Percentiles rank a stretch among this genome's conserved stretches.
These are phyloP conservation scores for Pythium folliculosum DNA, from an alignment of 352 stramenopile species.

Conservation along the genomic window DNA sequence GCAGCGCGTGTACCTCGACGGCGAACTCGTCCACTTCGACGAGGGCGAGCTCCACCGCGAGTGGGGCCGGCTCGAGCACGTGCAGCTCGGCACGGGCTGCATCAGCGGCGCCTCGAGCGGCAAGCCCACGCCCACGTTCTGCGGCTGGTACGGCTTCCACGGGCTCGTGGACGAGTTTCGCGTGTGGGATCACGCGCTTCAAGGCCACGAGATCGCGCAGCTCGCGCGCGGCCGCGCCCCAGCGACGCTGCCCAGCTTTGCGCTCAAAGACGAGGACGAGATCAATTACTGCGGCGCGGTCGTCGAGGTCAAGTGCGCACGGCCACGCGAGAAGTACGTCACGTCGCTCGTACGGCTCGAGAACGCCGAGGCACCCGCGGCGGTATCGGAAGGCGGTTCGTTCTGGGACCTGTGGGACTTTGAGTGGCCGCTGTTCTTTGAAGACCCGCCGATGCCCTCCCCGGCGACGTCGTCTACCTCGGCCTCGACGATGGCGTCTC, in stretches of 20 bases:
- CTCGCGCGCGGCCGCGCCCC: constrained; percentile 9
- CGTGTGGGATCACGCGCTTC: constrained; percentile 35
- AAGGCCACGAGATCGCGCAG: not conserved
- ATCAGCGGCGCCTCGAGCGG: constrained; percentile 46
- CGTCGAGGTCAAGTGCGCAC: constrained; percentile 19
- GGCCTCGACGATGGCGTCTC: not conserved
- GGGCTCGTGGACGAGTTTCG: constrained; percentile 59
- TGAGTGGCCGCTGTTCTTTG: constrained; percentile 21
- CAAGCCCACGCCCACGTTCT: constrained; percentile 48
- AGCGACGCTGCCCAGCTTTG: constrained; percentile 5
- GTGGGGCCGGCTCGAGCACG: constrained; percentile 44
- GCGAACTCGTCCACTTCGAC: constrained; percentile 41
- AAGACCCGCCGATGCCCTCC: constrained; percentile 8
- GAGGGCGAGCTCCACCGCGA: constrained; percentile 40
- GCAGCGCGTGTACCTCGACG: constrained; percentile 61
- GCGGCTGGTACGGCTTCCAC: constrained; percentile 68
- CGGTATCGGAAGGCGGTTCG: not conserved
- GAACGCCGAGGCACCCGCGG: not conserved
- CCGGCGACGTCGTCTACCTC: not conserved
- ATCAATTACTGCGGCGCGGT: constrained; percentile 19
- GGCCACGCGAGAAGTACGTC: constrained; percentile 14
- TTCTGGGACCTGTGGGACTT: constrained; percentile 22
- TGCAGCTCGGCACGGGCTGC: constrained; percentile 61
- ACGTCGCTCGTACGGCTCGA: constrained; percentile 20
- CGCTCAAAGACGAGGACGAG: constrained; percentile 22